Conservation (phyloP, 495 filamentous ascomycete species). For the Xylaria nigripes region DNA sequence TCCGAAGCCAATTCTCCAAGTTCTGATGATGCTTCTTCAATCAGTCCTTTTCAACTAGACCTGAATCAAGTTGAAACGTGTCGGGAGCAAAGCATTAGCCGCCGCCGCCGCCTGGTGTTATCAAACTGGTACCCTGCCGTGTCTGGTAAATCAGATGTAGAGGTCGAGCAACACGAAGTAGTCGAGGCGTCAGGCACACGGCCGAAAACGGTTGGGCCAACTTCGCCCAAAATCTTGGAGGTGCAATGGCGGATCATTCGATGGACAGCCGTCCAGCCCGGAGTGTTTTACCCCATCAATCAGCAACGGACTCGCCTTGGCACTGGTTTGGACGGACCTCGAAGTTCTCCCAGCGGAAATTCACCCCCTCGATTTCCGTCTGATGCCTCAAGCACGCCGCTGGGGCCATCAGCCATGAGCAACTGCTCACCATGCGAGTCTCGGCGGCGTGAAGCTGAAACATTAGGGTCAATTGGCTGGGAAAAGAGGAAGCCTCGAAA, state of each 20-base stretch:
- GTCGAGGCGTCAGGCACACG: neutral
- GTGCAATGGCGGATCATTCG: slow-evolving; percentile 3
- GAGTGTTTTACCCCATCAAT: neutral
- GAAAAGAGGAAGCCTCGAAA: slow-evolving; percentile 19
- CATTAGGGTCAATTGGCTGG: slow-evolving; percentile 20
- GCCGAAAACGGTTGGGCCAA: neutral
- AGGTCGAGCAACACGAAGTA: neutral
- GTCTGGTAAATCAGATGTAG: neutral
- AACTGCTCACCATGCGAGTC: slow-evolving; percentile 13
- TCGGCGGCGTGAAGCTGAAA: slow-evolving; percentile 11
- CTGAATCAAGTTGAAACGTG: neutral
- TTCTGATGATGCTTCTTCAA: slow-evolving; percentile 13
- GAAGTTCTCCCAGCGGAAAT: slow-evolving; percentile 19
- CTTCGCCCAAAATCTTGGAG: neutral
- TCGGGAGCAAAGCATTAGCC: neutral
- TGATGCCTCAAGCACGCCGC: neutral
- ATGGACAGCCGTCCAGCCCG: neutral
- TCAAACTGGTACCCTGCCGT: neutral
- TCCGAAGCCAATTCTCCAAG: slow-evolving; percentile 7
- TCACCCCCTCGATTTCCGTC: slow-evolving; percentile 11
- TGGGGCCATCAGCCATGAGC: slow-evolving; percentile 2
- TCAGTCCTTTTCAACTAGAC: slow-evolving; percentile 17
- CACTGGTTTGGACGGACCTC: slow-evolving; percentile 22
- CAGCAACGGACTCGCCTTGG: slow-evolving; percentile 7
- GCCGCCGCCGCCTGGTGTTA: neutral